phyloP scores from a whole-genome alignment of 2,329 filamentous ascomycete species.

The Epichloe amarillans region DNA sequence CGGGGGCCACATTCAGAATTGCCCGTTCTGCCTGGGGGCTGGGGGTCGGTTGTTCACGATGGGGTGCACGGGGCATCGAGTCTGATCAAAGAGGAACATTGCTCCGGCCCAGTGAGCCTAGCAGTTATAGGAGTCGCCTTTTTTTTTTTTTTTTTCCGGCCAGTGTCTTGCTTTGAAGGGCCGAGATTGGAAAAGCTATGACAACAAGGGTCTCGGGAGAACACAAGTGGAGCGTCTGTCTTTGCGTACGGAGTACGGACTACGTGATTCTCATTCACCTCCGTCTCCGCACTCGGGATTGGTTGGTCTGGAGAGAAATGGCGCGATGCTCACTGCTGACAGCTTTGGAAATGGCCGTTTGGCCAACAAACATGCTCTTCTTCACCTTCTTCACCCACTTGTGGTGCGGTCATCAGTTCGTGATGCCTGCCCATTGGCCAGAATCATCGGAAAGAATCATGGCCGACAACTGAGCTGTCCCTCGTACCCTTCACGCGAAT shows the following conservation, averaged over 20 bases:
- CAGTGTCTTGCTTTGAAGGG: neutral
- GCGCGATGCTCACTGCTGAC: neutral
- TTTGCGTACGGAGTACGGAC: too few relatives aligned
- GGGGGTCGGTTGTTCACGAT: neutral
- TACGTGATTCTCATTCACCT: too few relatives aligned
- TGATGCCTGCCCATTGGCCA: neutral
- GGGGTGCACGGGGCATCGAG: neutral
- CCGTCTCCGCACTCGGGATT: neutral
- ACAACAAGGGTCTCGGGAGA: neutral
- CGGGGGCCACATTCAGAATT: neutral
- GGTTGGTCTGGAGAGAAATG: neutral
- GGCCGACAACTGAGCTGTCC: too few relatives aligned
- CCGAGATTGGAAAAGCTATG: neutral
- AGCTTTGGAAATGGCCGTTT: neutral
- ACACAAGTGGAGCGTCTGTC: neutral
- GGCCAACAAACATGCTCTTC: neutral
- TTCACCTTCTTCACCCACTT: too few relatives aligned
- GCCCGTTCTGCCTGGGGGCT: too few relatives aligned
- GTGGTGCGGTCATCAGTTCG: too few relatives aligned
- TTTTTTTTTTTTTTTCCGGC: slow-evolving; percentile 1
- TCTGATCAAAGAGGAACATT: neutral
- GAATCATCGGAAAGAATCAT: too few relatives aligned
- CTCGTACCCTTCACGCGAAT: too few relatives aligned
- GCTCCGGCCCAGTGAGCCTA: neutral
- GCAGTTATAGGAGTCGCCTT: neutral